Evolutionary conservation across 257 asterid genomes (phyloP).

Genomic region (Primulina eburnea): DNA sequence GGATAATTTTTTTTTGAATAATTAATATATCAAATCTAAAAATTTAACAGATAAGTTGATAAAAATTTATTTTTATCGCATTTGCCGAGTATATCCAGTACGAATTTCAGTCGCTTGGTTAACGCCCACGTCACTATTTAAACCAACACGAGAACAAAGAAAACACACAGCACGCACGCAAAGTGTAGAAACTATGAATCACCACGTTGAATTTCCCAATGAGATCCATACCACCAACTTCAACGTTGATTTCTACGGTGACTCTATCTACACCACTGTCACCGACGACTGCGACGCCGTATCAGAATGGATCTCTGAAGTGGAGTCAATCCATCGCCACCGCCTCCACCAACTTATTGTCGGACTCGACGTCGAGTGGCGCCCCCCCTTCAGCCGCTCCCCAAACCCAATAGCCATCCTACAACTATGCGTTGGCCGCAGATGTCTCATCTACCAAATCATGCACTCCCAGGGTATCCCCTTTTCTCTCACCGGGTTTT

Average conservation of each 20-base stretch:
- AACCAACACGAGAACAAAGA: too few relatives aligned
- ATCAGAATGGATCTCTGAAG: slow-evolving; percentile 21
- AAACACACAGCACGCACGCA: not conserved
- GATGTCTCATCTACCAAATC: slow-evolving; percentile 50
- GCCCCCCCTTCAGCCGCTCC: slow-evolving; percentile 32
- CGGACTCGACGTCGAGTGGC: slow-evolving; percentile 61
- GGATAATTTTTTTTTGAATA: too few relatives aligned
- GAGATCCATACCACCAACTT: not conserved
- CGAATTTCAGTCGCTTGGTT: too few relatives aligned
- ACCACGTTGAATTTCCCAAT: not conserved
- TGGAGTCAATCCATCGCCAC: slow-evolving; percentile 23
- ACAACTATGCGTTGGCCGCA: slow-evolving; percentile 47
- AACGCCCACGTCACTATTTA: too few relatives aligned
- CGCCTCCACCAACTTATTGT: slow-evolving; percentile 28
- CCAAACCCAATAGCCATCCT: slow-evolving; percentile 48
- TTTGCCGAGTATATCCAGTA: too few relatives aligned
- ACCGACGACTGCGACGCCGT: slow-evolving; percentile 8
- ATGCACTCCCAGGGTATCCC: slow-evolving; percentile 35
- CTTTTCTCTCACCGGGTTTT: slow-evolving; percentile 31
- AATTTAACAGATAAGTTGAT: too few relatives aligned
- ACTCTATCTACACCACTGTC: slow-evolving; percentile 1
- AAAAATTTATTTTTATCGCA: too few relatives aligned
- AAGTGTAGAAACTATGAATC: not conserved
- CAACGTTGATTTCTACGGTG: not conserved
- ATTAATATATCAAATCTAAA: too few relatives aligned